Evolutionary conservation across 768 basidiomycete species (phyloP).

Genomic region (Lentinula guzmanii): DNA sequence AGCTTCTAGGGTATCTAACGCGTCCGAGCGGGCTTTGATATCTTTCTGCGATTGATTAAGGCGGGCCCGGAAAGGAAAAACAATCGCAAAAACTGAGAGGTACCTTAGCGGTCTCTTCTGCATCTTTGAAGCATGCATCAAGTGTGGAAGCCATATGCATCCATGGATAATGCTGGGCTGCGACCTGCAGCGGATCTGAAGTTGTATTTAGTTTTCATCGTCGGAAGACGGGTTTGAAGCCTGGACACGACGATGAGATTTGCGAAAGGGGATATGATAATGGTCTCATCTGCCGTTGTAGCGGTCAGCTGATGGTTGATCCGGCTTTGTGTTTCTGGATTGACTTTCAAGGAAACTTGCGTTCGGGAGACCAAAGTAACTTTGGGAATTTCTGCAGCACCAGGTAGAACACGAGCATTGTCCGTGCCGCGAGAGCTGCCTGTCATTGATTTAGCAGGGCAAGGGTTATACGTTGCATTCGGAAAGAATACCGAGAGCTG

Average conservation of each 20-base stretch:
- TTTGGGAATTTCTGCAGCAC: neutral
- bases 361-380: constrained; percentile 1
- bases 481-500: neutral
- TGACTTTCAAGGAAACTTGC: neutral
- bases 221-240: neutral
- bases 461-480: neutral
- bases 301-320: neutral
- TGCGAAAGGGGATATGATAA: neutral
- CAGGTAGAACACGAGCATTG: neutral
- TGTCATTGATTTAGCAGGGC: neutral
- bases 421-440: neutral
- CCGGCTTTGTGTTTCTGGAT: neutral
- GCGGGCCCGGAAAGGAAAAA: neutral
- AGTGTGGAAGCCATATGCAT: constrained; percentile 52
- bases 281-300: neutral
- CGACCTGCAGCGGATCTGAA: constrained; percentile 37
- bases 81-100: constrained; percentile 5
- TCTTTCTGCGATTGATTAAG: constrained; percentile 22
- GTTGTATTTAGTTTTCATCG: neutral
- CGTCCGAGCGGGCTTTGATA: constrained; percentile 25
- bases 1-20: constrained; percentile 32
- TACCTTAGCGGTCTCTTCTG: constrained; percentile 31
- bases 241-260: neutral
- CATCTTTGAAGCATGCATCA: constrained; percentile 39
- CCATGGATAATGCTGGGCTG: constrained; percentile 55